A percentile compares a stretch with the other conserved stretches of the same genome.
phyloP scores from a whole-genome alignment of 495 filamentous ascomycete genomes.

The Penicillium steckii region DNA sequence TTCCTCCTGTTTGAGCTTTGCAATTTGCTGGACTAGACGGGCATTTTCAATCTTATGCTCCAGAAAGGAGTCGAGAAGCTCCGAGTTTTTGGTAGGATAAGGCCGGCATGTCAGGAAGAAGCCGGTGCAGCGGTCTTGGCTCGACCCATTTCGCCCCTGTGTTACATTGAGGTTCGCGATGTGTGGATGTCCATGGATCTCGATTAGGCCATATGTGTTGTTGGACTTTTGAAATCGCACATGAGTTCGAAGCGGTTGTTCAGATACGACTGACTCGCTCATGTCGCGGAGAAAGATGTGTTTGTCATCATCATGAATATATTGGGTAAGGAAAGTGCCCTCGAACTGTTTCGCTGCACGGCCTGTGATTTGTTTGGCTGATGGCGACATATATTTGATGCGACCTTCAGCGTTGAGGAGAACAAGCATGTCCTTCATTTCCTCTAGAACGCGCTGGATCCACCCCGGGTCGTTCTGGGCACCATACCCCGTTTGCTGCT shows the following conservation, averaged over 20 bases:
- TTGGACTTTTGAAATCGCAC: slow-evolving; percentile 82
- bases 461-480: slow-evolving; percentile 85
- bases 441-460: slow-evolving; percentile 84
- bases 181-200: slow-evolving; percentile 90
- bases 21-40: slow-evolving; percentile 77
- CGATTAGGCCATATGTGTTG: slow-evolving; percentile 74
- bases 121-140: slow-evolving; percentile 72
- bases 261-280: slow-evolving; percentile 85
- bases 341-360: slow-evolving; percentile 68
- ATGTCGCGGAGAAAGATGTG: slow-evolving; percentile 83
- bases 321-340: slow-evolving; percentile 70
- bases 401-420: slow-evolving; percentile 82
- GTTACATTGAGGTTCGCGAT: slow-evolving; percentile 61
- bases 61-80: slow-evolving; percentile 85
- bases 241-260: slow-evolving; percentile 78
- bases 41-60: slow-evolving; percentile 99
- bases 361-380: slow-evolving; percentile 73
- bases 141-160: slow-evolving; percentile 49
- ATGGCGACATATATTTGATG: slow-evolving; percentile 82
- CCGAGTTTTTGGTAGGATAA: slow-evolving; percentile 84
- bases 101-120: slow-evolving; percentile 94
- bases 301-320: slow-evolving; percentile 87
- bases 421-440: slow-evolving; percentile 85
- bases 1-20: slow-evolving; percentile 82
- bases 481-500: slow-evolving; percentile 57